phyloP scores from a whole-genome alignment of 345 rosid genomes.

The Turritis glabra region DNA sequence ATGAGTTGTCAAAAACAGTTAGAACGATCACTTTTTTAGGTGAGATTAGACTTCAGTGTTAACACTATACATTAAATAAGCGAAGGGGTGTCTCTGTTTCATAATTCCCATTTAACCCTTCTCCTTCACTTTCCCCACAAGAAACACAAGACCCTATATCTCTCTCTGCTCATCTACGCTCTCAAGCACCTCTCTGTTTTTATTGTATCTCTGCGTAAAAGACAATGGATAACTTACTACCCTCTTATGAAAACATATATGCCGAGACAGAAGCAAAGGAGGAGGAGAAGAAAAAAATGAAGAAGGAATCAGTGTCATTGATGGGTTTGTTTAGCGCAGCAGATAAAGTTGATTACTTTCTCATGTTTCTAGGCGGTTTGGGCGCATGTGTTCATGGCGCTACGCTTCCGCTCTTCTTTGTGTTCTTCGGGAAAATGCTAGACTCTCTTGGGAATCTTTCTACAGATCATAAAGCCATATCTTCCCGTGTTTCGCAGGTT shows the following conservation, averaged over 20 bases:
- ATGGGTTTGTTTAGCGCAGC: slow-evolving; percentile 66
- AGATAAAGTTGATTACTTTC: slow-evolving; percentile 50
- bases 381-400: slow-evolving; percentile 74
- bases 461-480: slow-evolving; percentile 49
- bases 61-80: slow-evolving; percentile 27
- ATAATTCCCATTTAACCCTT: background rate
- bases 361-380: slow-evolving; percentile 63
- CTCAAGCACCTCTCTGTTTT: background rate
- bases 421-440: slow-evolving; percentile 66
- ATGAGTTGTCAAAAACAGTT: slow-evolving; percentile 25
- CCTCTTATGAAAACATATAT: background rate
- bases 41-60: background rate
- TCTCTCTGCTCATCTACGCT: background rate
- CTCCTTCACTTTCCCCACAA: background rate
- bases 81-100: slow-evolving; percentile 4
- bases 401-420: slow-evolving; percentile 68
- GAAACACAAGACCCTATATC: background rate
- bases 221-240: slow-evolving; percentile 18
- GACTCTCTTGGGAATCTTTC: slow-evolving; percentile 69
- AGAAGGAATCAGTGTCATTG: slow-evolving; percentile 48
- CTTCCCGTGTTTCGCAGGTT: slow-evolving; percentile 68
- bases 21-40: slow-evolving; percentile 14
- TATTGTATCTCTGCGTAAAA: no score
- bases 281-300: slow-evolving; percentile 14
- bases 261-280: background rate